phyloP scores from a whole-genome alignment of 2,329 filamentous ascomycete species.

The Colletotrichum sp. region DNA sequence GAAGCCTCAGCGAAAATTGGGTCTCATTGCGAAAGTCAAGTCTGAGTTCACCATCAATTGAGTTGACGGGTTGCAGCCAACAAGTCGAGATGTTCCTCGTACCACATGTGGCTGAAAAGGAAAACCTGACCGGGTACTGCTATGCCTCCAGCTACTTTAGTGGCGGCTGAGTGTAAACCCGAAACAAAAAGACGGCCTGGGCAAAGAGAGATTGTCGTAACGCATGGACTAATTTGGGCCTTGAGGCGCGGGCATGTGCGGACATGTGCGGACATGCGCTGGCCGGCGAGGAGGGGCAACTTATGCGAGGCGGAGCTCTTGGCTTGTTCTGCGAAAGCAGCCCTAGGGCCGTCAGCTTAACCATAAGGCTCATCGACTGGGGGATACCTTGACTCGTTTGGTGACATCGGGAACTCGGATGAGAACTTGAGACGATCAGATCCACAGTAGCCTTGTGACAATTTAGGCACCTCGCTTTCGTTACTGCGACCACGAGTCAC shows the following conservation, averaged over 20 bases:
- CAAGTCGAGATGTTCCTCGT: background rate
- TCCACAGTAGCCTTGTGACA: background rate
- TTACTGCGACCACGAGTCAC: rapidly evolving
- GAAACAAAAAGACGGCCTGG: background rate
- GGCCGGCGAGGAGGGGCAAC: background rate
- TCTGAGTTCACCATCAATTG: rapidly evolving
- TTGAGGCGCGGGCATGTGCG: background rate
- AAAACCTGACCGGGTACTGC: background rate
- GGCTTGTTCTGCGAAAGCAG: background rate
- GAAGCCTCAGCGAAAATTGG: rapidly evolving
- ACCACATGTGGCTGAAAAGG: background rate
- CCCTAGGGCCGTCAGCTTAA: background rate
- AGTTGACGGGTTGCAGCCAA: background rate
- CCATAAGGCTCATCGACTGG: background rate
- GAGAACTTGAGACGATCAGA: background rate
- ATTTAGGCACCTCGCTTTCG: background rate
- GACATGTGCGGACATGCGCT: background rate
- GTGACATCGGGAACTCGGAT: background rate
- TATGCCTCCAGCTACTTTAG: background rate
- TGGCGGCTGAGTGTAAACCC: background rate
- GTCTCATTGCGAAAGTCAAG: rapidly evolving
- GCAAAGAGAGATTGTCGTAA: background rate
- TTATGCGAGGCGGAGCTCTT: background rate
- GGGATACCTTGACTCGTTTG: background rate
- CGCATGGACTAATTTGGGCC: background rate